Conservation (phyloP, 1,284 basidiomycete species). For the Malassezia brasiliensis region DNA sequence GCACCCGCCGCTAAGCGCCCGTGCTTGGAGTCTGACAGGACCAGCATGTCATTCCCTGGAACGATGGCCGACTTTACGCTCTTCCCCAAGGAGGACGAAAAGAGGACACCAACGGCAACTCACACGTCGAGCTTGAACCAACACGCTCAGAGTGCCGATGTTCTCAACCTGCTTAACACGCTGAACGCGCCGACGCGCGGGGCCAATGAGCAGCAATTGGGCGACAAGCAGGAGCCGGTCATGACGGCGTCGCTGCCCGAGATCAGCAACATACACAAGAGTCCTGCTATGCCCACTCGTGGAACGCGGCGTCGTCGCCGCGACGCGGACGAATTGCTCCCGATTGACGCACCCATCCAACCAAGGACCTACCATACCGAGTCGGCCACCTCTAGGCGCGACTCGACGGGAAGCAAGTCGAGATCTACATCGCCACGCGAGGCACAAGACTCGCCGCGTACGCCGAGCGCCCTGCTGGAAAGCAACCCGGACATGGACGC, state of each 20-base stretch:
- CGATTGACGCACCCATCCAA: constrained; percentile 46
- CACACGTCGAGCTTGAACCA: background rate
- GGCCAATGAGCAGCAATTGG: background rate
- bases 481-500: constrained; percentile 33
- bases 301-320: constrained; percentile 36
- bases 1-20: background rate
- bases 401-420: constrained; percentile 13
- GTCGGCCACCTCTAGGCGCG: constrained; percentile 41
- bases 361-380: constrained; percentile 38
- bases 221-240: background rate
- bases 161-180: constrained; percentile 4
- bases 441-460: background rate
- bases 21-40: background rate
- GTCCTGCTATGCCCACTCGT: constrained; percentile 1
- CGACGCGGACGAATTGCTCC: constrained; percentile 36
- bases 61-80: constrained; percentile 11
- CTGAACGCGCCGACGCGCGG: background rate
- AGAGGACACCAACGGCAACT: background rate
- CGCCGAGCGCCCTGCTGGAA: constrained; percentile 15
- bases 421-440: background rate
- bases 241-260: background rate
- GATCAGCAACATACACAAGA: background rate
- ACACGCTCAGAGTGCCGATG: background rate
- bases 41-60: background rate
- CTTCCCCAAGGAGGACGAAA: constrained; percentile 10